phyloP scores from a whole-genome alignment of 1,284 basidiomycete species.

The Fomitopsis palustris region DNA sequence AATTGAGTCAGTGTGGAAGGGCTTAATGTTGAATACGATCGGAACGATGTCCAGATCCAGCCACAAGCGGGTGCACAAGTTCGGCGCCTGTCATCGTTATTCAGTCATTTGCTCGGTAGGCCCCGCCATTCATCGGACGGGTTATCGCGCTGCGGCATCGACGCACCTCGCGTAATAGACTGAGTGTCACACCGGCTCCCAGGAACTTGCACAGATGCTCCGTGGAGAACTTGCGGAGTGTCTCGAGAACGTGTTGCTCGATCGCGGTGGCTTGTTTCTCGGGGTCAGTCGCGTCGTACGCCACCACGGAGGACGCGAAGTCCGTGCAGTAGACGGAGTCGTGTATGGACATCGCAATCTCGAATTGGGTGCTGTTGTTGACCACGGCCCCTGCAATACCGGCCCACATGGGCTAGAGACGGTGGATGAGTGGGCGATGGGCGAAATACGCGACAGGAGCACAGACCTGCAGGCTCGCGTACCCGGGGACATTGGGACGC shows the following conservation, averaged over 20 bases:
- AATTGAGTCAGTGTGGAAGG: constrained; percentile 72
- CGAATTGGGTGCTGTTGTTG: constrained; percentile 55
- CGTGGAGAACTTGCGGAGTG: constrained; percentile 62
- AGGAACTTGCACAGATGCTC: constrained; percentile 83
- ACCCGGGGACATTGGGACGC: constrained; percentile 50
- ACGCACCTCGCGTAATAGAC: constrained; percentile 42
- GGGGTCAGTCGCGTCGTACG: constrained; percentile 44
- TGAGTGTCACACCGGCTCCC: constrained; percentile 54
- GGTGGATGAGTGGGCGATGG: constrained; percentile 13
- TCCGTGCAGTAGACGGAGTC: constrained; percentile 81
- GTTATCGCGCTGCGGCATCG: neutral
- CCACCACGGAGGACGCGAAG: constrained; percentile 53
- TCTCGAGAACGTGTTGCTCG: constrained; percentile 56
- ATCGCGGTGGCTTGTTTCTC: constrained; percentile 54
- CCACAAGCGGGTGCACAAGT: constrained; percentile 76
- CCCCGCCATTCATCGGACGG: neutral
- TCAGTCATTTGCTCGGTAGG: neutral
- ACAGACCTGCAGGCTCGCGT: constrained; percentile 60
- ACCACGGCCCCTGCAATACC: constrained; percentile 63
- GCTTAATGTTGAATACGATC: constrained; percentile 80
- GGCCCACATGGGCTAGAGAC: constrained; percentile 75
- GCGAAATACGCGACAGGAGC: constrained; percentile 14
- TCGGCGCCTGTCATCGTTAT: constrained; percentile 48
- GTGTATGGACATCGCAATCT: constrained; percentile 73
- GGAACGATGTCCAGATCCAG: constrained; percentile 73